Conservation (phyloP, 139 green algal species). For the Cymbomonas tetramitiformis region DNA sequence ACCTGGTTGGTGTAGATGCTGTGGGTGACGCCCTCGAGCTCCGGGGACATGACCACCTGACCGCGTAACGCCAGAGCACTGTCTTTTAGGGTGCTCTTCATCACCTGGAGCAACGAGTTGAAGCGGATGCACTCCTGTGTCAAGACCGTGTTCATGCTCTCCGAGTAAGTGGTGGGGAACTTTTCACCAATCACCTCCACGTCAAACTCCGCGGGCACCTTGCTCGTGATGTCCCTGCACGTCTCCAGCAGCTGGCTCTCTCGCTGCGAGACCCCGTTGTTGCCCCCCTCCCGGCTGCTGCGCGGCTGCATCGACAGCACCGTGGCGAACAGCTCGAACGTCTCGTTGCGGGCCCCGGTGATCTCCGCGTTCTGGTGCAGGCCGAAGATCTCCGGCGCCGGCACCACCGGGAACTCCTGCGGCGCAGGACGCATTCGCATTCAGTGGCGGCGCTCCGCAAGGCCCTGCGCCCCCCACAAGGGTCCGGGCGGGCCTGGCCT, state of each 20-base stretch:
- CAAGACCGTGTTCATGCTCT: constrained; percentile 79
- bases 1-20: constrained; percentile 64
- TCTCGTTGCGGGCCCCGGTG: constrained; percentile 55
- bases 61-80: constrained; percentile 36
- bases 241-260: constrained; percentile 33
- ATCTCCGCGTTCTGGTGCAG: constrained; percentile 80
- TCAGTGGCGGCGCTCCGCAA: too few species aligned
- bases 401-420: too few species aligned
- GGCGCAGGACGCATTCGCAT: too few species aligned
- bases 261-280: constrained; percentile 8
- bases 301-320: constrained; percentile 58
- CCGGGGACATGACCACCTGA: constrained; percentile 47
- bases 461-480: too few species aligned
- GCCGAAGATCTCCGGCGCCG: constrained; percentile 65
- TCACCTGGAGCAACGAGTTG: constrained; percentile 48
- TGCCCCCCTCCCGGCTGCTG: constrained; percentile 21
- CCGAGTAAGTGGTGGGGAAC: constrained; percentile 59
- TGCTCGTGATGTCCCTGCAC: not conserved
- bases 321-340: constrained; percentile 53
- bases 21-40: constrained; percentile 54
- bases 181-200: constrained; percentile 37
- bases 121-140: constrained; percentile 46
- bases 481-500: too few species aligned
- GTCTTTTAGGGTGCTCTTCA: constrained; percentile 33
- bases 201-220: constrained; percentile 36